Percentiles rank a stretch among this genome's conserved stretches.
Evolutionary conservation across 768 basidiomycete species (phyloP).

Genomic region (Suillus decipiens): DNA sequence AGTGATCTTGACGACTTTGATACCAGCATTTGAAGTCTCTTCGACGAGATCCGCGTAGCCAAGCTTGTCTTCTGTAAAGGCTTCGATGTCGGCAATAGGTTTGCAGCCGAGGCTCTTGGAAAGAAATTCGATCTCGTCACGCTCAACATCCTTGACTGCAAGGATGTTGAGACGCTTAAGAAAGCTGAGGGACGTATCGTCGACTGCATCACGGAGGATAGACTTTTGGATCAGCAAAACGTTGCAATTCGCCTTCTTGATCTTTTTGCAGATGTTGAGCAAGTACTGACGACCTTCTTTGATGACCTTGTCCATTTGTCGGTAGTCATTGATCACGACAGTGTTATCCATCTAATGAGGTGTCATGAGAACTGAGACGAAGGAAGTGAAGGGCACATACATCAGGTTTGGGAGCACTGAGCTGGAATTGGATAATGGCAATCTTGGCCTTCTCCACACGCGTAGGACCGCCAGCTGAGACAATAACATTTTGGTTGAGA

Average conservation of each 20-base stretch:
- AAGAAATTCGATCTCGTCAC: constrained; percentile 98
- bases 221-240: constrained; percentile 99
- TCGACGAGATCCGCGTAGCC: constrained; percentile 96
- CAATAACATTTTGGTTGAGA: constrained; percentile 93
- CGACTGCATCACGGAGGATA: constrained; percentile 98
- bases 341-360: constrained; percentile 94
- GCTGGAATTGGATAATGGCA: constrained; percentile 96
- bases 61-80: constrained; percentile 96
- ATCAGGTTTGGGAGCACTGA: constrained; percentile 96
- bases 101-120: constrained; percentile 94
- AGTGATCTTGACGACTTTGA: constrained; percentile 91
- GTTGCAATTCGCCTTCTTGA: constrained; percentile 99
- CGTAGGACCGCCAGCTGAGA: constrained; percentile 88
- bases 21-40: constrained; percentile 77
- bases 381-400: constrained; percentile 46
- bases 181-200: constrained; percentile 96
- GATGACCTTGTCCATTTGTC: constrained; percentile 99
- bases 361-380: constrained; percentile 2
- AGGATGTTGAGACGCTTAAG: constrained; percentile 96
- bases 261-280: constrained; percentile 97
- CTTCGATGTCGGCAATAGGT: constrained; percentile 96
- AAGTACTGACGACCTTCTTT: constrained; percentile 99
- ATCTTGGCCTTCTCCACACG: constrained; percentile 99
- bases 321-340: constrained; percentile 98
- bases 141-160: constrained; percentile 95